phyloP scores from a whole-genome alignment of 805 yeast genomes.

The Lachancea kluyveri region DNA sequence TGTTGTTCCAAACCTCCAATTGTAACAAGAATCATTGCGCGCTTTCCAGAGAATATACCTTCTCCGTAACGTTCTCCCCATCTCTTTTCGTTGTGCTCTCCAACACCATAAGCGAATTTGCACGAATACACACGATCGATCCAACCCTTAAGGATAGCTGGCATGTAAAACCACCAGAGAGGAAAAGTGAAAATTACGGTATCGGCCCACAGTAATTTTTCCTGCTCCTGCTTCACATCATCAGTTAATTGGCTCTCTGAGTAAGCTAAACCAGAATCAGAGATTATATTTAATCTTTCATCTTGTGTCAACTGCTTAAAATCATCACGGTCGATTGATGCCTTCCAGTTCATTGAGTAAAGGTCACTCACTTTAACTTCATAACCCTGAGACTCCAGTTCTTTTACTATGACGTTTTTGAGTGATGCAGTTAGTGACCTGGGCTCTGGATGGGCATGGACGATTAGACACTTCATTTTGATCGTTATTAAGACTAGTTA shows the following conservation, averaged over 20 bases:
- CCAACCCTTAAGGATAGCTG: slow-evolving; percentile 30
- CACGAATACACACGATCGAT: slow-evolving; percentile 22
- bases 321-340: slow-evolving; percentile 18
- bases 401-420: slow-evolving; percentile 12
- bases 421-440: slow-evolving; percentile 22
- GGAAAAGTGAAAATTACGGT: slow-evolving; percentile 25
- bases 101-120: slow-evolving; percentile 23
- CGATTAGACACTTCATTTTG: slow-evolving; percentile 17
- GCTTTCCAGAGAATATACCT: slow-evolving; percentile 20
- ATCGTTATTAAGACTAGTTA: too few species aligned
- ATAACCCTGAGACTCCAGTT: slow-evolving; percentile 19
- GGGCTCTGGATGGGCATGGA: slow-evolving; percentile 27
- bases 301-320: slow-evolving; percentile 13
- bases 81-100: slow-evolving; percentile 10
- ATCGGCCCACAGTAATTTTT: slow-evolving; percentile 28
- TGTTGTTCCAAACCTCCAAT: slow-evolving; percentile 14
- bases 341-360: slow-evolving; percentile 20
- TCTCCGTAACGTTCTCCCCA: slow-evolving; percentile 22
- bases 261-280: slow-evolving; percentile 17
- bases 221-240: slow-evolving; percentile 26
- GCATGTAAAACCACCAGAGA: slow-evolving; percentile 29
- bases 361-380: slow-evolving; percentile 26
- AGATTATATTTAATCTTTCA: slow-evolving; percentile 11
- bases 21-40: slow-evolving; percentile 15
- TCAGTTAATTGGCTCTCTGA: slow-evolving; percentile 14